Evolutionary conservation across 306 rosid genomes (phyloP).

Genomic region (Macrotyloma uniflorum): DNA sequence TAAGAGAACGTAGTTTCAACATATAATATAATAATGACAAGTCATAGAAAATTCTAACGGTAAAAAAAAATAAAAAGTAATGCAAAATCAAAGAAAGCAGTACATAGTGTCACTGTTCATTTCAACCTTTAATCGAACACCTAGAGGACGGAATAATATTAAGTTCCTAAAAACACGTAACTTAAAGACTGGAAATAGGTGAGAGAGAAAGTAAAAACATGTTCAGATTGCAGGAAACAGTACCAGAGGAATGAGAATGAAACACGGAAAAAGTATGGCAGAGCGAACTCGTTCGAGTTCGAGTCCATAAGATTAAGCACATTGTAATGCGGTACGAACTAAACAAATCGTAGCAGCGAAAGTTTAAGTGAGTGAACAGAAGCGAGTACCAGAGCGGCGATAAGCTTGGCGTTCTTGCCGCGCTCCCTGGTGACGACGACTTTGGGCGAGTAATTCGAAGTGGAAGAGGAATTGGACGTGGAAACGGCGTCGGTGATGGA

Average conservation of each 20-base stretch:
- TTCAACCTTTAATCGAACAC: constrained; percentile 53
- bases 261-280: neutral
- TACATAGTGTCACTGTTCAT: constrained; percentile 8
- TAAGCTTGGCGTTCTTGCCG: constrained; percentile 93
- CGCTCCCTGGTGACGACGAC: constrained; percentile 98
- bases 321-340: neutral
- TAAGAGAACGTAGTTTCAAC: constrained; percentile 22
- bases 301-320: constrained; percentile 21
- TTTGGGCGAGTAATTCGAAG: constrained; percentile 46
- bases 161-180: constrained; percentile 4
- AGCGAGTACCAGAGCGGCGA: constrained; percentile 69
- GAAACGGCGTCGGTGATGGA: constrained; percentile 43
- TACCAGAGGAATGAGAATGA: neutral
- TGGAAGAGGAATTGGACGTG: constrained; percentile 14
- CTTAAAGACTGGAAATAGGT: neutral
- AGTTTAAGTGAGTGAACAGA: neutral
- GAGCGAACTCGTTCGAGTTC: neutral
- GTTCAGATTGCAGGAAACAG: constrained; percentile 10
- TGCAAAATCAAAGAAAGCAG: neutral
- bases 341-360: neutral
- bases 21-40: constrained; percentile 4
- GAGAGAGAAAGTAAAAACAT: neutral
- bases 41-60: neutral
- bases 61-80: neutral
- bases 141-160: constrained; percentile 25